Base-by-base conservation (phyloP, 2,329 filamentous ascomycete species). In the Aspergillus alliaceus region DNA sequence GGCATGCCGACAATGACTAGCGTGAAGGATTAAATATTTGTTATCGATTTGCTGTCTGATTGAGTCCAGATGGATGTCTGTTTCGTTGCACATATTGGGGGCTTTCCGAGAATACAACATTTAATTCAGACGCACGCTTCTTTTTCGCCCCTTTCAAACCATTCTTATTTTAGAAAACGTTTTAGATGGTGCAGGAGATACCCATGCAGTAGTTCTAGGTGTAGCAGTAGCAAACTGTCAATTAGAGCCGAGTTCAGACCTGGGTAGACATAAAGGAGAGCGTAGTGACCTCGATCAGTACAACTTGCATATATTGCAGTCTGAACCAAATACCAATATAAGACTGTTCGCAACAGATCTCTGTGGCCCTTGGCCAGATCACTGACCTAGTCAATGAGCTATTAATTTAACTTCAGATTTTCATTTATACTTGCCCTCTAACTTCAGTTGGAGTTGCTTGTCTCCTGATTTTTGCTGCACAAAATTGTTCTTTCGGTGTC, bases 1-100 rank as follows among this genome's bases (percentile, higher is more conserved):
- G 31, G 42, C 32, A 54, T 48, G 52, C 31, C 18, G 46, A 34
- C 52, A 48, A 48, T 54, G 52, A 54, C 44, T 48, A 54, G 52
- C 51, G 44, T 27, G 51, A 47, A 20, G 37, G 24, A 54, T n/a
- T 32, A 44, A 42, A 53, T 48, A 40, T 54, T 46, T 24, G 44
- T 54, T 54, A 54, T 54, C 31, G n/a, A 40, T 25, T 54, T 31
- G 22, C 34, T 25, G n/a, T 54, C 20, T 44, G 29, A 35, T 48
- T 37, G 31, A 54, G 52, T 39, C 52, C 44, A 29, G 52, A 54
- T 48, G 37, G 42, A 49, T 9, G 18, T 54, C 44, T 40, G 24
- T 53, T 53, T 44, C 27, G 12, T 54, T 54, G 34, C 52, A 54
- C 25, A 49, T 54, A 39, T 32, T 54, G 32, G 52, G 20, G 35